Percentiles rank a stretch among this genome's conserved stretches.
Evolutionary conservation across 345 rosid species (phyloP).

Genomic region (Pelargonium nanum): DNA sequence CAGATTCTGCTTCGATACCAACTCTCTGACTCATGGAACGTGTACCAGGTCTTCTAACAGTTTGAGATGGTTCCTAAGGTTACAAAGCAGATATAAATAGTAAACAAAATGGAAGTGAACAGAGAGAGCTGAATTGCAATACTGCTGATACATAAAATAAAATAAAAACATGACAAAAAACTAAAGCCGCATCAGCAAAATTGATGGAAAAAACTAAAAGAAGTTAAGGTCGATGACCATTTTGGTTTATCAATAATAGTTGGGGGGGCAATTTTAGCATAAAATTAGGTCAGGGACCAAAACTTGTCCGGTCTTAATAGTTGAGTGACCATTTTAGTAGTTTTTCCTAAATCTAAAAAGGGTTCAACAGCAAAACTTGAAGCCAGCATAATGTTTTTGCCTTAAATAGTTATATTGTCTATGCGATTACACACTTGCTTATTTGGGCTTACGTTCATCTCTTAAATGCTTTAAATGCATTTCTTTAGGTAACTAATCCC

Average conservation of each 20-base stretch:
- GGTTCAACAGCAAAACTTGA: too few relatives aligned
- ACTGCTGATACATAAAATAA: not conserved
- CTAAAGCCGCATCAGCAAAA: not conserved
- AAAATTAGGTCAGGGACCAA: too few relatives aligned
- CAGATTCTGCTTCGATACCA: constrained; percentile 44
- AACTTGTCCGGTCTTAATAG: too few relatives aligned
- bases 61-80: constrained; percentile 24
- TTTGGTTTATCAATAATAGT: too few relatives aligned
- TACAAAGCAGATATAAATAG: constrained; percentile 12
- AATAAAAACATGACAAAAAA: not conserved
- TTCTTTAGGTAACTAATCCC: too few relatives aligned
- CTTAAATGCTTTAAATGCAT: not conserved
- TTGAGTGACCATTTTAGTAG: too few relatives aligned
- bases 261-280: too few relatives aligned
- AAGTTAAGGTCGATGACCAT: too few relatives aligned
- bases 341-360: too few relatives aligned
- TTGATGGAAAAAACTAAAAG: not conserved
- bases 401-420: not conserved
- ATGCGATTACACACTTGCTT: not conserved
- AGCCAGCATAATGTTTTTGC: too few relatives aligned
- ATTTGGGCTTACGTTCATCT: not conserved
- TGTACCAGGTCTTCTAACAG: constrained; percentile 25
- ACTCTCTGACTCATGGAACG: constrained; percentile 37
- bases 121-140: not conserved
- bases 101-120: constrained; percentile 1